Evolutionary conservation across 768 basidiomycete species (phyloP).

Genomic region (Cystobasidium ongulense): DNA sequence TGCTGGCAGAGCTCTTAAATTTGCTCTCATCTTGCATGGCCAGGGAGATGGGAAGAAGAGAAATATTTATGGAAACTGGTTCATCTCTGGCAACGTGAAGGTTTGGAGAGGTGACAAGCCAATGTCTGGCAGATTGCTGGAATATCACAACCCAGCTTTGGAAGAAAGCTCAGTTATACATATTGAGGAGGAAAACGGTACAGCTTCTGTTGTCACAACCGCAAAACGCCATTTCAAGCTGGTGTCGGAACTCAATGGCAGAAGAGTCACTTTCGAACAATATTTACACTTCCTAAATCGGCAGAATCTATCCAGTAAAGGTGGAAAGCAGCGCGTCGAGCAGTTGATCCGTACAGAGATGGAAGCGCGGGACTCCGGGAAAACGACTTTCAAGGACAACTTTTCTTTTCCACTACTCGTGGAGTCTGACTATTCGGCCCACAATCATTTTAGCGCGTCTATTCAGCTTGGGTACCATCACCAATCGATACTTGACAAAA

Average conservation of each 20-base stretch:
- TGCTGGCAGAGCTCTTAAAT: conserved; percentile 60
- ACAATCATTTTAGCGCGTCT: neutral
- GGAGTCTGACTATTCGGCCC: neutral
- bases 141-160: neutral
- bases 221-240: neutral
- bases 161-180: neutral
- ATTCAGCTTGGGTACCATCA: neutral
- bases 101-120: conserved; percentile 27
- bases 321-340: neutral
- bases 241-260: neutral
- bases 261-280: neutral
- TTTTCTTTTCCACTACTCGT: neutral
- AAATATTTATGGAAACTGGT: conserved; percentile 64
- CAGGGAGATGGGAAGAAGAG: conserved; percentile 54
- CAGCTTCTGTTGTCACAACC: neutral
- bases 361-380: neutral
- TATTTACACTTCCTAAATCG: neutral
- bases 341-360: neutral
- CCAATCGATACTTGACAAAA: neutral
- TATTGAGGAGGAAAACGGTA: neutral
- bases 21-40: conserved; percentile 47
- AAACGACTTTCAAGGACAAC: neutral
- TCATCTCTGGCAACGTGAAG: conserved; percentile 52
- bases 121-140: neutral
- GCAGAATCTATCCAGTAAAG: neutral